Evolutionary conservation across 2,329 filamentous ascomycete genomes (phyloP).

Genomic region (Trichoderma pleuroti): DNA sequence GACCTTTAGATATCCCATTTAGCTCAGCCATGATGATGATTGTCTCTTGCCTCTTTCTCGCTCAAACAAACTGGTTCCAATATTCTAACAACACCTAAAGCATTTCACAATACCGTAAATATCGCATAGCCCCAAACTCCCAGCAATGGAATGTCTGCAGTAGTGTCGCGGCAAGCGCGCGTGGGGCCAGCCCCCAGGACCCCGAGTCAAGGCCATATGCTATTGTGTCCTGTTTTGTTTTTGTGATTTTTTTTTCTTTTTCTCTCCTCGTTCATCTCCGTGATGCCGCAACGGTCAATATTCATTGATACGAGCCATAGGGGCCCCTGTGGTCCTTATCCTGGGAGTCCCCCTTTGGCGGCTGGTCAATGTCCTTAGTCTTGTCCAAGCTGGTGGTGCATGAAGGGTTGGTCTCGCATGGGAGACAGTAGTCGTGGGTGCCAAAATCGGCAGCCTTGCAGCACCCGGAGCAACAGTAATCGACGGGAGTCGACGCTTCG

Average conservation of each 20-base stretch:
- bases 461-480: conserved; percentile 31
- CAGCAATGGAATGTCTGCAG: not conserved
- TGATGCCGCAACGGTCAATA: not conserved
- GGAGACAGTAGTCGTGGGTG: conserved; percentile 32
- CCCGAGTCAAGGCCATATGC: not conserved
- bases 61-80: not conserved
- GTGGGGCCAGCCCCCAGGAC: conserved; percentile 1
- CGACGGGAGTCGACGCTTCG: conserved; percentile 19
- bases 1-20: conserved; percentile 17
- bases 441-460: conserved; percentile 32
- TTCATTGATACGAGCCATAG: not conserved
- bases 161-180: not conserved
- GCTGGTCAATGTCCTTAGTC: conserved; percentile 11
- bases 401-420: conserved; percentile 27
- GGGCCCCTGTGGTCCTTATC: not conserved
- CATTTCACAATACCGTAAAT: not conserved
- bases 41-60: not conserved
- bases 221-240: not conserved
- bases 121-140: not conserved
- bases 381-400: conserved; percentile 22
- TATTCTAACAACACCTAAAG: not conserved
- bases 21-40: conserved; percentile 15
- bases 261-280: not conserved
- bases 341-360: not conserved
- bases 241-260: no score